Base-by-base conservation (phyloP, 1,284 basidiomycete genomes). In the Rhodofomes roseus region DNA sequence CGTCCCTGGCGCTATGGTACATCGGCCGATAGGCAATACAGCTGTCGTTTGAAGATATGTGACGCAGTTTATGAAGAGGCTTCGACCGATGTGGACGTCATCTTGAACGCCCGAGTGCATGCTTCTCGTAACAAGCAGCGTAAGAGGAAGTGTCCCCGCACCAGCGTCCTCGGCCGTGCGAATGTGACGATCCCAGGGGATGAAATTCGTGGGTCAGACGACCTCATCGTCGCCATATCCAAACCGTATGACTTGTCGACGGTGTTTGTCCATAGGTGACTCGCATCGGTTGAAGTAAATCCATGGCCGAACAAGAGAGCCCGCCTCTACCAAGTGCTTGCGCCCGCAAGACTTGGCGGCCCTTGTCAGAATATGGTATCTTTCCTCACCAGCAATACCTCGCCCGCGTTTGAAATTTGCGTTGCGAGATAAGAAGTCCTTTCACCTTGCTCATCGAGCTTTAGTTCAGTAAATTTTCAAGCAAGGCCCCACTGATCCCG, bases 131-230 rank as follows among this genome's bases (percentile, higher is more conserved):
- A 48, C 46, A 4, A 29, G 4, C 14, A 27, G 46, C 46, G 46
- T 25, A 48, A 12, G 46, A 37, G 48, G 36, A 51, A 77, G 65
- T 59, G 87, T 89, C 78, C 81, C 79, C 8, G 87, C 85, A 40
- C 80, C 73, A 68, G 82, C 79, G 60, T 84, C 76, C 60, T 79
- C 74, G 34, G 76, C 76, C 73, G 89, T 79, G 55, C 82, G 74
- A n/a, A 81, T 84, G 25, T 48, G 46, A 48, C 46, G 23, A 27
- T 48, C 46, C 46, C 46, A 48, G 46, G 25, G 18, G 0, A n/a
- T 14, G 7, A 27, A 23, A 23, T 16, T 20, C 25, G 22, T 48
- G 46, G 46, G 46, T 48, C 46, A 48, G 23, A 48, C 46, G 46
- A 48, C 46, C 46, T 4, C 1, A 25, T 29, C 16, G 25, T 29